Evolutionary conservation across 78 protist species (phyloP).

Genomic region (Emiliania huxleyi): DNA sequence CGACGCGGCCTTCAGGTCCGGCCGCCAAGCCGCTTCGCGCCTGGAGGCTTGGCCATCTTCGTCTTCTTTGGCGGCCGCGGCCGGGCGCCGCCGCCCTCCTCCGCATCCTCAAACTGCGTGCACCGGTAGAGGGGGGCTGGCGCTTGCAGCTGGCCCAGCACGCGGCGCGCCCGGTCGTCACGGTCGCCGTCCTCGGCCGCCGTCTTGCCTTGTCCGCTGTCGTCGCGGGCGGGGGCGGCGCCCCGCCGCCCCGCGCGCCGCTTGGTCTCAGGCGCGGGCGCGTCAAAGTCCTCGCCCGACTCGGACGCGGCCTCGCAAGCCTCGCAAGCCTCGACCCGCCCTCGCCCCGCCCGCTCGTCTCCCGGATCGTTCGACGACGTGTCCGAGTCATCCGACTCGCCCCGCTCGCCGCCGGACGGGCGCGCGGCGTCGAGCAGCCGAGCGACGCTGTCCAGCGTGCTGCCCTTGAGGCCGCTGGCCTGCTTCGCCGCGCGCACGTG

Average conservation of each 20-base stretch:
- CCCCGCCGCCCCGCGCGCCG: no score
- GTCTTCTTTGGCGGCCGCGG: no score
- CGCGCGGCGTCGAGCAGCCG: not conserved
- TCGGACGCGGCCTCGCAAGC: no score
- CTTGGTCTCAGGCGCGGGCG: not conserved
- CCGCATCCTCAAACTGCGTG: not conserved
- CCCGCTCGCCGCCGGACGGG: not conserved
- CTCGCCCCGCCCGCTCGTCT: not conserved
- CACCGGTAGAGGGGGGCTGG: not conserved
- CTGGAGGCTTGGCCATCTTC: no score
- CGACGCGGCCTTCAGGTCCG: no score
- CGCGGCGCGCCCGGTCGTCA: not conserved
- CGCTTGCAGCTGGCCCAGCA: not conserved
- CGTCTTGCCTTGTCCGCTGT: no score
- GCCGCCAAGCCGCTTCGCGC: no score
- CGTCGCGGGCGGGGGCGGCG: not conserved
- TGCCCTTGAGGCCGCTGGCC: not conserved
- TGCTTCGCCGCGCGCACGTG: not conserved
- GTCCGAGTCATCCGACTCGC: no score
- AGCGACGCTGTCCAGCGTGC: not conserved
- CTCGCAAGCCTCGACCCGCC: no score
- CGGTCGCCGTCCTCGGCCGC: not conserved
- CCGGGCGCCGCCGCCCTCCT: no score
- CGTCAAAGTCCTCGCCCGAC: no score
- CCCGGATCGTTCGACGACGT: no score